These are phyloP conservation scores for Galerina sulciceps DNA, from an alignment of 768 basidiomycete genomes.

Conservation along the genomic window DNA sequence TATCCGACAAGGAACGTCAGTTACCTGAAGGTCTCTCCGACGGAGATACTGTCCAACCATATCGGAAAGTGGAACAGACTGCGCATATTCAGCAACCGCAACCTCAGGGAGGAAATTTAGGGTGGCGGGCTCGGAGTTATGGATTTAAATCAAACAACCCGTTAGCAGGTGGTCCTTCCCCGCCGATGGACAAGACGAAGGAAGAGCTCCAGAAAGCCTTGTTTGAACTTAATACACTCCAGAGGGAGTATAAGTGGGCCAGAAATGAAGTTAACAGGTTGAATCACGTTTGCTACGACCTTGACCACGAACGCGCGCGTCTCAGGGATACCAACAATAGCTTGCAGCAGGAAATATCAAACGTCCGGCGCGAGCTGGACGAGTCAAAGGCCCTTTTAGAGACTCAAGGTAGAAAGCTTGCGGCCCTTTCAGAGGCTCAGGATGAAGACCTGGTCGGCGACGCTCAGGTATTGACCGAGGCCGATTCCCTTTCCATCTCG, in stretches of 20 bases:
- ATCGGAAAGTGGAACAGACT: neutral
- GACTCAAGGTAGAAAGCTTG: no score
- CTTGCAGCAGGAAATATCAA: conserved; percentile 11
- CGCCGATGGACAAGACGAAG: neutral
- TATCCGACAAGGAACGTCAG: neutral
- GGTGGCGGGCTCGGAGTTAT: neutral
- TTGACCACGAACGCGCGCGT: neutral
- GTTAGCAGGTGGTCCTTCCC: neutral
- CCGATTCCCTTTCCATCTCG: no score
- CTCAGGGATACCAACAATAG: conserved; percentile 1
- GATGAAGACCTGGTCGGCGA: no score
- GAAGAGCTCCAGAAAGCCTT: neutral
- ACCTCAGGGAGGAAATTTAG: neutral
- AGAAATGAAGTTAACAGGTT: neutral
- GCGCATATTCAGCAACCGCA: neutral
- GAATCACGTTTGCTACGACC: neutral
- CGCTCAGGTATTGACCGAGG: no score
- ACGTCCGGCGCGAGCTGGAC: conserved; percentile 8
- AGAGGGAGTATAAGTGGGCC: neutral
- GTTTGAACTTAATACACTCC: neutral
- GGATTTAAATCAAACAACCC: no score
- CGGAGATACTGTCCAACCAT: neutral
- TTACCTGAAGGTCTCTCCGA: neutral
- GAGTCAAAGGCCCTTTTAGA: no score
- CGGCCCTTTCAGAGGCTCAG: no score